Conservation (phyloP, 345 rosid genomes). For the Psidium guajava region DNA sequence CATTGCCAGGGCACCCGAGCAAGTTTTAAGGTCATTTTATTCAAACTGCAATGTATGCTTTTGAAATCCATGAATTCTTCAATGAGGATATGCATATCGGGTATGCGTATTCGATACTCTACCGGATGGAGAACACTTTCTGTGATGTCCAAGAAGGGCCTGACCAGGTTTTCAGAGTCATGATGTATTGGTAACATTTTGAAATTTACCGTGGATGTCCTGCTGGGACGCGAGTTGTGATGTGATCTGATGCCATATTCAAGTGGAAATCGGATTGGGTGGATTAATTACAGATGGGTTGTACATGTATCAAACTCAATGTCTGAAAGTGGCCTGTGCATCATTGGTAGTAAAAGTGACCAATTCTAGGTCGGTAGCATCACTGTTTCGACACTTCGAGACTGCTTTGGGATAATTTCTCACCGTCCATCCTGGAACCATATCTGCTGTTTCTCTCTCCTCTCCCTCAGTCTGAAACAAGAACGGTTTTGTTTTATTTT, state of each 20-base stretch:
- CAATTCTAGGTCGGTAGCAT: background rate
- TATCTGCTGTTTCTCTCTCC: background rate
- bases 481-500: background rate
- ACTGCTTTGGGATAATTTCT: too few species aligned
- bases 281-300: background rate
- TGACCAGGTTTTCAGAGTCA: background rate
- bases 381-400: background rate
- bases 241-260: background rate
- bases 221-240: background rate
- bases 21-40: constrained; percentile 60
- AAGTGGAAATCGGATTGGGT: background rate
- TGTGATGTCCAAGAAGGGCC: background rate
- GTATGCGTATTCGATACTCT: background rate
- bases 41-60: background rate
- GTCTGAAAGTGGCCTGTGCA: background rate
- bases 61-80: background rate
- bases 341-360: background rate
- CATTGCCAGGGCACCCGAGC: constrained; percentile 67
- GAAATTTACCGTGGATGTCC: background rate
- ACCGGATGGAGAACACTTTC: background rate
- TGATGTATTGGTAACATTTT: background rate
- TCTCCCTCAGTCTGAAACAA: background rate
- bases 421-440: too few species aligned
- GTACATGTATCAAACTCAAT: background rate
- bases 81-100: background rate